These are phyloP conservation scores for Cinnamomum chago DNA, from an alignment of 164 flowering plant species.

Conservation along the genomic window DNA sequence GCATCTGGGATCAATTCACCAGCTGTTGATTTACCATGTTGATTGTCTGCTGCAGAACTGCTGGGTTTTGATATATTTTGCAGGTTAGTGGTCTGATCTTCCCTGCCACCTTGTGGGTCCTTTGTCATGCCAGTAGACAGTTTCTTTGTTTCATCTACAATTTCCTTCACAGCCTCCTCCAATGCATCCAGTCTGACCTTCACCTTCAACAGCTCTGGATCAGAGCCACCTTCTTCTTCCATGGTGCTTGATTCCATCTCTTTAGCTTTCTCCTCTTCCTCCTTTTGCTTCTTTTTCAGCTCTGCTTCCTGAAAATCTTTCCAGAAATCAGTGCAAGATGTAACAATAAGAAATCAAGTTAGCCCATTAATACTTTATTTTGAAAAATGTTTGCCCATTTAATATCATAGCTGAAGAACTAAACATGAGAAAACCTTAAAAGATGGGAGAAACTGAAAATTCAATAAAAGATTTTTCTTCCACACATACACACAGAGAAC, in stretches of 20 bases:
- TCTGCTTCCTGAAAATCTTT: constrained; percentile 47
- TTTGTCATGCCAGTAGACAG: constrained; percentile 7
- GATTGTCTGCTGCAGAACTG: constrained; percentile 13
- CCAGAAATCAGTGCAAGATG: neutral
- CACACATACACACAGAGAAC: too few relatives aligned
- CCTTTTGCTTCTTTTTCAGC: constrained; percentile 46
- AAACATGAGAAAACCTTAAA: too few relatives aligned
- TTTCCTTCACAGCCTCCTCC: constrained; percentile 62
- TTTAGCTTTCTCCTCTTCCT: constrained; percentile 55
- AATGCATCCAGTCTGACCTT: constrained; percentile 62
- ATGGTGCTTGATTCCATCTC: constrained; percentile 34
- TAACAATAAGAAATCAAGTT: neutral
- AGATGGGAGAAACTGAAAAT: too few relatives aligned
- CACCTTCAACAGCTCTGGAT: constrained; percentile 47
- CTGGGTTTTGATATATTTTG: constrained; percentile 13
- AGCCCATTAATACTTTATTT: too few relatives aligned
- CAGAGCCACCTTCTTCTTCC: constrained; percentile 20
- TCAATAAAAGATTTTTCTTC: too few relatives aligned
- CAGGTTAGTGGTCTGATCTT: constrained; percentile 10
- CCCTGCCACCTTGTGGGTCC: constrained; percentile 16
- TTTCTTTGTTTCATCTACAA: constrained; percentile 49
- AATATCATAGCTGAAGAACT: too few relatives aligned
- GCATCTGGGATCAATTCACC: constrained; percentile 3
- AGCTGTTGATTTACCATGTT: constrained; percentile 1
- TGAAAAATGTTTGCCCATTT: too few relatives aligned